Evolutionary conservation across 768 basidiomycete genomes (phyloP), one percentile per base, ranked within the genome.

Genomic region (Punctularia strigosozonata): DNA sequence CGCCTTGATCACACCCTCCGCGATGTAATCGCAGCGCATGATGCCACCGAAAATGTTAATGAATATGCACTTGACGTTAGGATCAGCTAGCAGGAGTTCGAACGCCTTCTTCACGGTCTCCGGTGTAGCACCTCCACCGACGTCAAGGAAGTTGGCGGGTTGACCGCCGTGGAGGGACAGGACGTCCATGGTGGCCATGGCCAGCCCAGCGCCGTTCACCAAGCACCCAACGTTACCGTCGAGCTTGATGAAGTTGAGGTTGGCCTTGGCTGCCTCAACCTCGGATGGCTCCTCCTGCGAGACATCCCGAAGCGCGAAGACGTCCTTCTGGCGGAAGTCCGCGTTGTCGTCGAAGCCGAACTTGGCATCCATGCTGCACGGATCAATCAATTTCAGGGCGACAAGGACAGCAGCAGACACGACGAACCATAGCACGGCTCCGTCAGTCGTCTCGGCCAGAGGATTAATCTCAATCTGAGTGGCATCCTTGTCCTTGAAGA

Each of bases 151-250:
- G 61, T 99, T 98, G 39, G 95, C 95, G 4, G 95, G 95, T 50
- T 92, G 81, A 37, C 89, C 95, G 36, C 95, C 95, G 55, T 97
- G 88, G 37, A 95, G 68, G 35, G 91, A 77, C 41, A 99, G 71
- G n/a, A 98, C 94, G 53, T 99, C 95, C 95, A 99, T 98, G 40
- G 95, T 99, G 25, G 95, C 95, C 95, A 99, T 99, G 37, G 95
- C 95, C 44, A 99, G 67, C 53, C 95, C 95, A 37, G 95, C 95
- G 52, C 95, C 95, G 51, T 99, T 99, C 45, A 99, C 95, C 38
- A 99, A 68, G 65, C 95, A 99, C 21, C 95, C 95, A 43, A 99
- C 80, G 61, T 74, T 85, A 22, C 95, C 95, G 54, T 99, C 95
- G 31, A 99, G 80, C 65, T 99, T 97, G 72, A 98, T 98, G 60